These are phyloP conservation scores for Meripilus lineatus DNA, from an alignment of 1,284 basidiomycete species.

Conservation along the genomic window DNA sequence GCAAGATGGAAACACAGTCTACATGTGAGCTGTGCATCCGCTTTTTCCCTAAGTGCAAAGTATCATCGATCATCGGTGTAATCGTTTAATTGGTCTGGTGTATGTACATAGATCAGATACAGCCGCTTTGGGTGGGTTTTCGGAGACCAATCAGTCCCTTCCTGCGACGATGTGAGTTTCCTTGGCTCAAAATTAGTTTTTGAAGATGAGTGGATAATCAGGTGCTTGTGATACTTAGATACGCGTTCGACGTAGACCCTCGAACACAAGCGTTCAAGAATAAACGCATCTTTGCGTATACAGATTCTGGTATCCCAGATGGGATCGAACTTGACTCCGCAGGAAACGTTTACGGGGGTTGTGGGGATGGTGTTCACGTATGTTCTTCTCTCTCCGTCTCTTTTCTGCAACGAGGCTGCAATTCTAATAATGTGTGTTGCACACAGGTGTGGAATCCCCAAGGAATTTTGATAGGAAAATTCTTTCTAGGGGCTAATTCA, in stretches of 20 bases:
- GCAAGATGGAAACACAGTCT: constrained; percentile 60
- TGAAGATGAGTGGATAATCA: too few relatives aligned
- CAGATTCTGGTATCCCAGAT: constrained; percentile 60
- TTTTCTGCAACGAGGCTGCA: not conserved
- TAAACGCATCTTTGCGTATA: constrained; percentile 67
- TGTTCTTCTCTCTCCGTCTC: constrained; percentile 12
- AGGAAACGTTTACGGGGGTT: constrained; percentile 68
- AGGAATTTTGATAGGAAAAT: constrained; percentile 69
- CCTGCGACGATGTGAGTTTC: constrained; percentile 63
- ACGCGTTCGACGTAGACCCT: constrained; percentile 67
- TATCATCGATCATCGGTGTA: constrained; percentile 17
- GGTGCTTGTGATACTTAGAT: constrained; percentile 36
- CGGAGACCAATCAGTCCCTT: constrained; percentile 52
- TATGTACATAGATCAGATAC: constrained; percentile 52
- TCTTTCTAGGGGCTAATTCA: constrained; percentile 55
- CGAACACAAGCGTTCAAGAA: constrained; percentile 53
- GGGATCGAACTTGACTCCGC: constrained; percentile 53
- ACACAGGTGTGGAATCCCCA: constrained; percentile 55
- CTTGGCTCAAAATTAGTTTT: too few relatives aligned
- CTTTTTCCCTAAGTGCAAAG: too few relatives aligned
- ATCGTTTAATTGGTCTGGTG: too few relatives aligned
- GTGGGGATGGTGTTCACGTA: constrained; percentile 69
- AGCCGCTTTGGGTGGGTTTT: constrained; percentile 40
- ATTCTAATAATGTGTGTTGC: constrained; percentile 5
- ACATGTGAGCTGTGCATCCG: constrained; percentile 60